phyloP scores from a whole-genome alignment of 1,284 basidiomycete genomes.

The Rhodotorula sp. region DNA sequence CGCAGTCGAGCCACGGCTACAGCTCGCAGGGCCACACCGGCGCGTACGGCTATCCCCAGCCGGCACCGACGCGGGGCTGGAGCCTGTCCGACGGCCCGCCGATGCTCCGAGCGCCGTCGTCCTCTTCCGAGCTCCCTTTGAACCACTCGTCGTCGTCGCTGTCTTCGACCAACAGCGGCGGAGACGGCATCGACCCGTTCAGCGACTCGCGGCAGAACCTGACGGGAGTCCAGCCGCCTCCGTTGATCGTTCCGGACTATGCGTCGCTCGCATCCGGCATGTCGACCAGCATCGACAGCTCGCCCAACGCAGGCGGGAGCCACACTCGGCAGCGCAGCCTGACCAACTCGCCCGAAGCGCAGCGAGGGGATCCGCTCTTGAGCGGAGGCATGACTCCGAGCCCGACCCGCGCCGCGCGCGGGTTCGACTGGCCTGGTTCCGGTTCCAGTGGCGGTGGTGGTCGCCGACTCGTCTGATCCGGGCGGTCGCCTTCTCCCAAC shows the following conservation, averaged over 20 bases:
- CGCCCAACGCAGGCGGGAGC: background rate
- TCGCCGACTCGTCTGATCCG: constrained; percentile 1
- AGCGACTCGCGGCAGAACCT: background rate
- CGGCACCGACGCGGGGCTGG: constrained; percentile 18
- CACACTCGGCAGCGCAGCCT: constrained; percentile 10
- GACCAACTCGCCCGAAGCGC: constrained; percentile 3
- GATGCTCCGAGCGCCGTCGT: constrained; percentile 16
- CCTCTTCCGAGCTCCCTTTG: constrained; percentile 7
- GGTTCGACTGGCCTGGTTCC: background rate
- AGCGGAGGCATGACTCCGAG: constrained; percentile 5
- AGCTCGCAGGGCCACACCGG: background rate
- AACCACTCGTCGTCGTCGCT: constrained; percentile 13
- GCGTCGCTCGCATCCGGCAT: constrained; percentile 3
- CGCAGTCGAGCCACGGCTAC: background rate
- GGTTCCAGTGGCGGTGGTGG: background rate
- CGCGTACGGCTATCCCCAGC: background rate
- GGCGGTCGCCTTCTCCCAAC: background rate
- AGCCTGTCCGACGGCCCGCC: constrained; percentile 25
- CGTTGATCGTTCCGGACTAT: constrained; percentile 9
- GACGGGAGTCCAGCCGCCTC: background rate
- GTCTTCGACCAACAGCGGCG: constrained; percentile 4
- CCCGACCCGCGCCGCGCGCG: background rate
- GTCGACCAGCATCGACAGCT: background rate
- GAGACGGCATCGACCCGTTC: constrained; percentile 8
- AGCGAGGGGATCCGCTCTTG: background rate